Evolutionary conservation across 805 yeast genomes (phyloP), one percentile per base, ranked within the genome.

Genomic region (Cyberlindnera maclurae): DNA sequence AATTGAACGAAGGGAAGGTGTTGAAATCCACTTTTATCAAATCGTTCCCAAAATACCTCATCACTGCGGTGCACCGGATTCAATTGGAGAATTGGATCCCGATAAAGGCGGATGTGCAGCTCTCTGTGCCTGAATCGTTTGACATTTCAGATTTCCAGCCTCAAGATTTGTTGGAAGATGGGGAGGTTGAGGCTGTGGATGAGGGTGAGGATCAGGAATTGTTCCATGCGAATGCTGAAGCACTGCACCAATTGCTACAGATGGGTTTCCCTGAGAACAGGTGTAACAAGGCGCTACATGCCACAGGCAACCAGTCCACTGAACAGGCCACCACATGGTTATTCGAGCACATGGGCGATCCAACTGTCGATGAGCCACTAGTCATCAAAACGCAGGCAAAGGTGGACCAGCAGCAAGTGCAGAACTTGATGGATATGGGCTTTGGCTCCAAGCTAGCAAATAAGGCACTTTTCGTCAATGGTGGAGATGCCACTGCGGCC

Each of bases 261-360:
- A 93, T 89, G 96, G 98, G 98, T n/a, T 90, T 93, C 56, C 73
- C 88, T 1, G 75, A 74, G 37, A 68, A 71, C 16, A 70, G 90
- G 35, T 68, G 80, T 31, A 65, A 66, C 24, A 75, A 79, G 49
- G 96, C 90, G 0, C 64, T 90, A 27, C 80, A 68, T 49, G 62
- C 73, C 15, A 86, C 95, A 0, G 90, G 87, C 0, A 88, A 88
- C 50, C 50, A 62, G 1, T 57, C 63, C 3, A 53, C 65, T 0
- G 97, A 90, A 46, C 69, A 70, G 5, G 96, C 97, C 0, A 79
- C 84, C 83, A 84, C 86, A 50, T 86, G 97, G 95, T 57, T 93
- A 5, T 81, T 93, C 54, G 82, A 73, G 15, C 95, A 89, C 54
- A 76, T 87, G 80, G 97, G 89, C 17, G 96, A 86, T 57, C 56